Evolutionary conservation across 148 eudicot species (phyloP), one percentile per base, ranked within the genome.

Genomic region (Fallopia convolvulus): DNA sequence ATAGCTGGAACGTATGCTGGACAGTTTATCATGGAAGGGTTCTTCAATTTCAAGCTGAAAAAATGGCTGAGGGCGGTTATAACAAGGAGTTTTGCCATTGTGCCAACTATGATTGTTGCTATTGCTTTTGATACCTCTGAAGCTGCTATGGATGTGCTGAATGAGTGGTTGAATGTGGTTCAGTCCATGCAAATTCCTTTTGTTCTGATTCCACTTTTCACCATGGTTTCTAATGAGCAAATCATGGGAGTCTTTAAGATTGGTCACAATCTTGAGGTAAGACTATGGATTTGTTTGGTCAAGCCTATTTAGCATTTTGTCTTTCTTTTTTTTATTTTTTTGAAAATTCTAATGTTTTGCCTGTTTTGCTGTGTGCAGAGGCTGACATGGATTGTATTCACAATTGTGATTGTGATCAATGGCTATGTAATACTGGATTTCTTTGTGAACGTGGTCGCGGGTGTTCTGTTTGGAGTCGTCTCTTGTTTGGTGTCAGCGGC

Each of bases 1-100:
- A 92, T 94, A 9, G 89, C 96, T 3, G 97, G 98, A 4, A 94
- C 98, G 3, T 94, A 94, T 68, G 98, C 98, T 2, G 97, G 98
- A 3, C 98, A 94, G 77, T 94, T 94, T 80, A 94, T 94, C 8
- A 94, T 94, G 97, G 92, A 91, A 44, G 99, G 97, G 40, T 94
- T 90, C 80, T 89, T 92, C 0, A 75, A 94, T 65, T 85, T 94
- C 20, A 82, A 80, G 9, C 46, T 94, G 17, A 83, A 92, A 72
- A 90, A 92, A 79, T 90, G 96, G 88, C 26, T 89, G 74, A 84
- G 99, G 71, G 92, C 99, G 4, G 66, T 94, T 58, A 88, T 92
- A 36, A 92, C 97, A 2, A 81, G 99, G 79, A 87, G 97, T 82
- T 89, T 88, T 76, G 99, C 99, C 1, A 94, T 94, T 30, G 79